Conservation (phyloP, 257 asterid genomes). For the Solanum habrochaites region DNA sequence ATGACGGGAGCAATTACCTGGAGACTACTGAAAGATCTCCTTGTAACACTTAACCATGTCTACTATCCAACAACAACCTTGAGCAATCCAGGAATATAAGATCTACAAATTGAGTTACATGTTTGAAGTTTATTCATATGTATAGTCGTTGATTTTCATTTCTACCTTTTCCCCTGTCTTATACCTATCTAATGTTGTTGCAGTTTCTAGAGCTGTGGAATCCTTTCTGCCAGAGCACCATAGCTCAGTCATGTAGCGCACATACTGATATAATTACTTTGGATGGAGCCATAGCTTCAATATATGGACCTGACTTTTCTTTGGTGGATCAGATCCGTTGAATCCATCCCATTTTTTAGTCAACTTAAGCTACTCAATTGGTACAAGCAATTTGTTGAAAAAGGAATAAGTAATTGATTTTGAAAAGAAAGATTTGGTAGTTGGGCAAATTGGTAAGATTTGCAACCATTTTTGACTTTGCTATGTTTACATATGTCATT, state of each 20-base stretch:
- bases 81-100: background rate
- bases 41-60: too few relatives aligned
- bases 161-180: background rate
- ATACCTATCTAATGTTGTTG: background rate
- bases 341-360: too few relatives aligned
- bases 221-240: constrained; percentile 13
- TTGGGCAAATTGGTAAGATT: too few relatives aligned
- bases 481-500: too few relatives aligned
- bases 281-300: constrained; percentile 22
- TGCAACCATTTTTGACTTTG: too few relatives aligned
- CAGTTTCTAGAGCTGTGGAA: constrained; percentile 41
- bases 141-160: background rate
- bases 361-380: too few relatives aligned
- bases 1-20: constrained; percentile 47
- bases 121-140: background rate
- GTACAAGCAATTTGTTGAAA: too few relatives aligned
- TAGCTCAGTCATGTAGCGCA: constrained; percentile 11
- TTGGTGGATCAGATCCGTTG: constrained; percentile 8
- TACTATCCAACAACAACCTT: too few relatives aligned
- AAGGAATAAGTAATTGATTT: too few relatives aligned
- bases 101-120: background rate
- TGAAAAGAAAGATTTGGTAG: too few relatives aligned
- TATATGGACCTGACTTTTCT: constrained; percentile 19
- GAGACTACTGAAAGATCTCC: constrained; percentile 4
- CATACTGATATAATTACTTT: constrained; percentile 18